Percentiles rank a stretch among this genome's conserved stretches.
Evolutionary conservation across 768 basidiomycete genomes (phyloP).

Genomic region (Chalciporus pseudorubinellus): DNA sequence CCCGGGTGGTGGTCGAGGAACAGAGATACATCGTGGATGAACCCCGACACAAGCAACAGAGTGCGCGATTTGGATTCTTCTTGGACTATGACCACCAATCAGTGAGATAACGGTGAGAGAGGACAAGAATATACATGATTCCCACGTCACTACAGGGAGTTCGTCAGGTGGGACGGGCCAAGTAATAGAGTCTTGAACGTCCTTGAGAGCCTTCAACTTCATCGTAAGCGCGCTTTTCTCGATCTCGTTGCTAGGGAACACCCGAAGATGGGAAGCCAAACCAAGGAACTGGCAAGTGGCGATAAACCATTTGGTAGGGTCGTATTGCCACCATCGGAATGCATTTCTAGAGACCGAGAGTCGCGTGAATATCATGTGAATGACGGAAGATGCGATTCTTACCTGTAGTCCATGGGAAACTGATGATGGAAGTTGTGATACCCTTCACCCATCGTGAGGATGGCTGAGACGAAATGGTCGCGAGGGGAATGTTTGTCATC

Average conservation of each 20-base stretch:
- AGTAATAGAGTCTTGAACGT: constrained; percentile 54
- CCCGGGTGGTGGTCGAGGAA: constrained; percentile 83
- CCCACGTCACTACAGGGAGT: constrained; percentile 80
- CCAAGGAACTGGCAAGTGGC: constrained; percentile 56
- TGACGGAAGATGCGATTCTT: neutral
- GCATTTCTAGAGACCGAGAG: constrained; percentile 51
- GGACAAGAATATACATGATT: constrained; percentile 56
- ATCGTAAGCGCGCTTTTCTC: constrained; percentile 78
- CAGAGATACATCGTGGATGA: constrained; percentile 78
- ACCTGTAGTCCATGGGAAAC: constrained; percentile 71
- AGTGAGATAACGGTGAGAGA: neutral
- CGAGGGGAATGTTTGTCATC: constrained; percentile 77
- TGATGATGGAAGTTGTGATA: constrained; percentile 83
- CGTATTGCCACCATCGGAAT: constrained; percentile 68
- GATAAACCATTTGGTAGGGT: constrained; percentile 83
- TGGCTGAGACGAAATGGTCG: constrained; percentile 77
- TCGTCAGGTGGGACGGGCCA: constrained; percentile 61
- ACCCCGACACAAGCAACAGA: constrained; percentile 76
- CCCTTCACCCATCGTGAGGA: constrained; percentile 72
- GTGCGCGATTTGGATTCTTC: constrained; percentile 62
- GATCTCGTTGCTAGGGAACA: constrained; percentile 89
- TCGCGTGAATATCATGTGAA: constrained; percentile 6
- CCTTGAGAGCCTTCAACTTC: constrained; percentile 73
- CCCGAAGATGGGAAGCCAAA: constrained; percentile 75
- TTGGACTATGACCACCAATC: constrained; percentile 45